Evolutionary conservation across 495 filamentous ascomycete species (phyloP), one percentile per base, ranked within the genome.

Genomic region (Talaromyces adpressus): DNA sequence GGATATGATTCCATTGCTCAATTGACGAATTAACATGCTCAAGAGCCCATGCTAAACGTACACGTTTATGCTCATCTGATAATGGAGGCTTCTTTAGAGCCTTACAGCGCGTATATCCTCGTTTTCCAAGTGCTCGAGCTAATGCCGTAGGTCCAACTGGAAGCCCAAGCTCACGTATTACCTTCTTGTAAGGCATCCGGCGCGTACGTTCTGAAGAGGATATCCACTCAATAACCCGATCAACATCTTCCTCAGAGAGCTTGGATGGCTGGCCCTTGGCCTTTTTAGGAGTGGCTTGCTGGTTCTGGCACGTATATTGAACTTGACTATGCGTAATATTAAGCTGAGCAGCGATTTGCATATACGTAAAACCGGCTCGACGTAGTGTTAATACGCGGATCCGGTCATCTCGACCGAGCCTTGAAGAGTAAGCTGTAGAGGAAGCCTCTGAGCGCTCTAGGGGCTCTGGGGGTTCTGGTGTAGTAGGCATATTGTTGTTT

Each of bases 151-250:
- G 53, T 7, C 63, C 52, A 63, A 66, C 67, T 39, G 66, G 25
- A 18, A 70, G 68, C 0, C 62, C 49, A 58, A 73, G 63, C 30
- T 71, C 66, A 49, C 63, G n/a, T 61, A 70, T 70, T 51, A 73
- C 66, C 36, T 65, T 66, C 11, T 49, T 9, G 60, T 63, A 75
- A 61, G 63, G 59, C 16, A 70, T 61, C 22, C 65, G 64, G 3
- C 66, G 69, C 6, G 64, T 72, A 23, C 64, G 45, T 47, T 71
- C 47, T 14, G 64, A 69, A 9, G 64, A 65, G 11, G 47, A 57
- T 6, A 72, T 70, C 65, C 68, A 73, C 7, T 67, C 45, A 39
- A 72, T 71, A 65, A 75, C 67, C 20, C 63, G 25, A 68, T 73
- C 63, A 32, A 67, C 57, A 54, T 66, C 16, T 18, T 67, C 57